These are phyloP conservation scores for Passiflora organensis DNA, from an alignment of 345 rosid genomes.

Conservation along the genomic window DNA sequence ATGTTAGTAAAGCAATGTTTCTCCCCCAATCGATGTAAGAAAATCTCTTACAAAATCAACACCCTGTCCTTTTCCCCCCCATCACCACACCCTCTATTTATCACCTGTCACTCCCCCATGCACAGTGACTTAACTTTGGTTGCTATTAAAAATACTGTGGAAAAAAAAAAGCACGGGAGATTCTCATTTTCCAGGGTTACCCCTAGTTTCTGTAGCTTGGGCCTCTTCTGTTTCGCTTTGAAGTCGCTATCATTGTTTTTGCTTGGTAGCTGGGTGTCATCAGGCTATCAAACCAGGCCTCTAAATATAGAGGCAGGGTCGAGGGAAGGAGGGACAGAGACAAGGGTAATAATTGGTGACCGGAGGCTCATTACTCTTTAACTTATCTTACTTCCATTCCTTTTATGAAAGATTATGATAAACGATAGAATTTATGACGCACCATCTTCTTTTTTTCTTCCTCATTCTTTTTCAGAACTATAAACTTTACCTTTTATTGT, in stretches of 20 bases:
- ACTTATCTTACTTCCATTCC: too few relatives aligned
- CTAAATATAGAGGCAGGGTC: not conserved
- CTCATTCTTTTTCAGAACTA: too few relatives aligned
- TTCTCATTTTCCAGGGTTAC: slow-evolving; percentile 3
- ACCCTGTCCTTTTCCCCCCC: slow-evolving; percentile 6
- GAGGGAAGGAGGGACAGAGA: too few relatives aligned
- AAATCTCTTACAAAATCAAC: slow-evolving; percentile 40
- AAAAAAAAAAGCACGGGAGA: too few relatives aligned
- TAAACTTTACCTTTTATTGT: too few relatives aligned
- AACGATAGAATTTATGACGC: too few relatives aligned
- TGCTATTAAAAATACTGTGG: not conserved
- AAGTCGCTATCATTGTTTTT: not conserved
- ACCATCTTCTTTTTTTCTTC: too few relatives aligned
- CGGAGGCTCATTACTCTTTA: too few relatives aligned
- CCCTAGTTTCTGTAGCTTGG: not conserved
- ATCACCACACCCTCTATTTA: not conserved
- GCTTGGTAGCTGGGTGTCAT: not conserved
- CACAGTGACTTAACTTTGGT: slow-evolving; percentile 24
- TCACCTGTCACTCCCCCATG: slow-evolving; percentile 8
- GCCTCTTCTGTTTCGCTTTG: not conserved
- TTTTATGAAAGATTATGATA: too few relatives aligned
- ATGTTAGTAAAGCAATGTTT: slow-evolving; percentile 18
- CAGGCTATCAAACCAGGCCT: slow-evolving; percentile 7
- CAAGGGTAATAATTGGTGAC: too few relatives aligned
- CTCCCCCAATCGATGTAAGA: slow-evolving; percentile 22